Evolutionary conservation across 495 filamentous ascomycete species (phyloP).

Genomic region (Halenospora varia): DNA sequence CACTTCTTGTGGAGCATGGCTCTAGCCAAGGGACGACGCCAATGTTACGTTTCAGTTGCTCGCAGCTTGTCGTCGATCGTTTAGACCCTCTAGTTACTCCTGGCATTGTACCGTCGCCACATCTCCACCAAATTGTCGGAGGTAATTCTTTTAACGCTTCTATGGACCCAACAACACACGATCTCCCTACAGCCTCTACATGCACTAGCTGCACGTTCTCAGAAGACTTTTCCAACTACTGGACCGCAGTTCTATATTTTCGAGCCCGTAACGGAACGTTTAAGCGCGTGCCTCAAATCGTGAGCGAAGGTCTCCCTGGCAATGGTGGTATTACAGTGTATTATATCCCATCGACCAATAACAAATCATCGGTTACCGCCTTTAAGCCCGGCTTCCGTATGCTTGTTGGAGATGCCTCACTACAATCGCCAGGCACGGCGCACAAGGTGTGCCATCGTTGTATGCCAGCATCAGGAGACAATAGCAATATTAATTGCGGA

Average conservation of each 20-base stretch:
- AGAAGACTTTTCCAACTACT: conserved; percentile 21
- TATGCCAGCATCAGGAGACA: conserved; percentile 19
- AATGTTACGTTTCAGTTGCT: conserved; percentile 9
- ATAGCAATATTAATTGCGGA: conserved; percentile 25
- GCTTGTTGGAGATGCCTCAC: conserved; percentile 35
- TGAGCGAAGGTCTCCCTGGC: conserved; percentile 28
- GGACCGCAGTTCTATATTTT: conserved; percentile 14
- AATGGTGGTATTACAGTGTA: conserved; percentile 29
- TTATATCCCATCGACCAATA: neutral
- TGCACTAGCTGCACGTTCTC: conserved; percentile 34
- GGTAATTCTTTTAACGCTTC: conserved; percentile 35
- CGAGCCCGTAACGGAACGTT: conserved; percentile 37
- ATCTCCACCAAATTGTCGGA: conserved; percentile 39
- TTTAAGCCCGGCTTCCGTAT: conserved; percentile 35
- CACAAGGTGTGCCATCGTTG: conserved; percentile 22
- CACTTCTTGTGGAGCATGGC: conserved; percentile 30
- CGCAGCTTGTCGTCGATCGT: conserved; percentile 20
- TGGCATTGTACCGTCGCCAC: conserved; percentile 25
- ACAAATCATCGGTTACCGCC: neutral
- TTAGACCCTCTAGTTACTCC: conserved; percentile 23
- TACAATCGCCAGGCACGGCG: neutral
- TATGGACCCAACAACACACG: conserved; percentile 20
- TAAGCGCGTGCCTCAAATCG: conserved; percentile 37
- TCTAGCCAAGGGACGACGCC: conserved; percentile 24
- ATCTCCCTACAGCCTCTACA: conserved; percentile 24